These are phyloP conservation scores for Arctium minus DNA, from an alignment of 129 eudicot genomes.

Conservation along the genomic window DNA sequence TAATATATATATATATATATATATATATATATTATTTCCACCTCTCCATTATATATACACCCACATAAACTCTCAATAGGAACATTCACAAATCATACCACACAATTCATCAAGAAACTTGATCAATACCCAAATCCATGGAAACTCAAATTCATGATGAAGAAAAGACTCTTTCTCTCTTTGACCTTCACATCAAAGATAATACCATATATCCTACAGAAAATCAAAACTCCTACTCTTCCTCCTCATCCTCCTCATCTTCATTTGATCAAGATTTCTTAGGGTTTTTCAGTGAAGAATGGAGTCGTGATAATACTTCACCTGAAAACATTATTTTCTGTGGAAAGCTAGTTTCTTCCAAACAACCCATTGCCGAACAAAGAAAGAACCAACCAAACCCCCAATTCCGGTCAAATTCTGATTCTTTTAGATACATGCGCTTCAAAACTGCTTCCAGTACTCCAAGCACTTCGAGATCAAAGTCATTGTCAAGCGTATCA, in stretches of 20 bases:
- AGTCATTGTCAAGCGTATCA: constrained; percentile 11
- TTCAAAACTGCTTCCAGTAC: not conserved
- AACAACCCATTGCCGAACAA: not conserved
- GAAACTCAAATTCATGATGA: not conserved
- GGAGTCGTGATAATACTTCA: constrained; percentile 14
- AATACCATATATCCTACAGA: not conserved
- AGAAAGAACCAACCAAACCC: not conserved
- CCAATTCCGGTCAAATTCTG: constrained; percentile 22
- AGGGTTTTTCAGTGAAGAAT: constrained; percentile 31
- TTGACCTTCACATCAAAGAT: constrained; percentile 8
- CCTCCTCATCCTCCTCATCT: constrained; percentile 8
- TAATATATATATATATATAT: not conserved
- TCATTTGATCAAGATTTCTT: constrained; percentile 23
- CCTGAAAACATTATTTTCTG: constrained; percentile 19
- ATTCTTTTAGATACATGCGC: constrained; percentile 12
- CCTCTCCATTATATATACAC: not conserved
- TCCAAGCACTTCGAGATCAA: constrained; percentile 20
- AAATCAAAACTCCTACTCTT: not conserved
- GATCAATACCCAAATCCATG: not conserved
- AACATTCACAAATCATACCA: constrained; percentile 4
- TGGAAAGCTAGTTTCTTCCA: constrained; percentile 20
- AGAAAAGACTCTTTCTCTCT: constrained; percentile 27
- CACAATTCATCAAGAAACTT: not conserved
- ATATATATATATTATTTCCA: not conserved
- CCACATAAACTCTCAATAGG: not conserved